Evolutionary conservation across 352 stramenopile species (phyloP).

Genomic region (Pythium insidiosum): DNA sequence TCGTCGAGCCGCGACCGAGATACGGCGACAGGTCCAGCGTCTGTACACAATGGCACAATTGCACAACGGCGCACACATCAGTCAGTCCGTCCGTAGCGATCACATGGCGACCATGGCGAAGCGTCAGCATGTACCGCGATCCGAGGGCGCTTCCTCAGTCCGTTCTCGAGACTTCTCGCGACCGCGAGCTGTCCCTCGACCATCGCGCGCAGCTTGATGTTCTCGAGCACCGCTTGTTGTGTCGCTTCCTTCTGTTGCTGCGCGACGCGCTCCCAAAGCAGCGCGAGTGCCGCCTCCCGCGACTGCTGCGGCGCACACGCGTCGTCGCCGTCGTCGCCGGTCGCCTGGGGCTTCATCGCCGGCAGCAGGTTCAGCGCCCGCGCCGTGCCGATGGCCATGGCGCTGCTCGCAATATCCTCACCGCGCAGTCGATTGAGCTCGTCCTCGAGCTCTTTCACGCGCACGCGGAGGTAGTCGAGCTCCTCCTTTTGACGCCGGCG

Average conservation of each 20-base stretch:
- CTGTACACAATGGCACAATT: constrained; percentile 1
- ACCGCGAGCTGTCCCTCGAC: constrained; percentile 20
- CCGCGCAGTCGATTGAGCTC: constrained; percentile 19
- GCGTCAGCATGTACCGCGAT: constrained; percentile 3
- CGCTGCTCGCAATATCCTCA: constrained; percentile 11
- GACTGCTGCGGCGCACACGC: background rate
- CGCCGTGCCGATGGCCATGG: constrained; percentile 9
- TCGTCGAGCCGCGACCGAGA: constrained; percentile 12
- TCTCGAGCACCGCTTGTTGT: constrained; percentile 64
- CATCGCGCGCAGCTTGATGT: constrained; percentile 23
- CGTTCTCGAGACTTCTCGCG: constrained; percentile 14
- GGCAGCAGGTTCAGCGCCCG: constrained; percentile 5
- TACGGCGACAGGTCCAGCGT: constrained; percentile 10
- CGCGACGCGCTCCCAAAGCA: constrained; percentile 55
- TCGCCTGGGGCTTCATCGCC: constrained; percentile 6
- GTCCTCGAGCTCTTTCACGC: constrained; percentile 20
- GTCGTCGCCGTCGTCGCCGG: constrained; percentile 9
- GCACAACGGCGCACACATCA: constrained; percentile 4
- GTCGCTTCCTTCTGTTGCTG: constrained; percentile 58
- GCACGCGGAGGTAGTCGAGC: constrained; percentile 27
- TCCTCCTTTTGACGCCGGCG: constrained; percentile 29
- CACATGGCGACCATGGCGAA: background rate
- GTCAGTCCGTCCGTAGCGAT: background rate
- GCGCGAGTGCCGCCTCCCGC: too few species aligned
- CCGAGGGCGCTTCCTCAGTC: constrained; percentile 11